Percentiles rank a stretch among this genome's conserved stretches.
Conservation (phyloP, 2,329 filamentous ascomycete genomes). For the Nigrograna mackinnonii region DNA sequence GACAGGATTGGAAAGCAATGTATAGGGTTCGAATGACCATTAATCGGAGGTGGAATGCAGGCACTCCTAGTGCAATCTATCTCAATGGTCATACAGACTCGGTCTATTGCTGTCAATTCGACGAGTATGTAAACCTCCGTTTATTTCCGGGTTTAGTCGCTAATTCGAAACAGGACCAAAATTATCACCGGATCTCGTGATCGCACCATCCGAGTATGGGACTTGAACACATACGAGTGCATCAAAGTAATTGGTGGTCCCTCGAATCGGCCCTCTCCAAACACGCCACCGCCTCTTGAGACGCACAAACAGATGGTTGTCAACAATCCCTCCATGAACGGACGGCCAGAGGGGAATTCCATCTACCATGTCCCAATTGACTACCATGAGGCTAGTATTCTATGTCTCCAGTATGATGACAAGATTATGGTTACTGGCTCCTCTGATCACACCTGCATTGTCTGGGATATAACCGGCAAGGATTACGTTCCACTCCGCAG, state of each 20-base stretch:
- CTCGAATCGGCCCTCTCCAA: slow-evolving; percentile 59
- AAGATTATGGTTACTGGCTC: slow-evolving; percentile 93
- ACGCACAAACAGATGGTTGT: slow-evolving; percentile 48
- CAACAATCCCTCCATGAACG: slow-evolving; percentile 50
- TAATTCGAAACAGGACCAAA: slow-evolving; percentile 65
- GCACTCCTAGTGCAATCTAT: slow-evolving; percentile 80
- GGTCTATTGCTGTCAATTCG: slow-evolving; percentile 97
- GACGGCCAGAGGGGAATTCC: slow-evolving; percentile 48
- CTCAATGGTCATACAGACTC: slow-evolving; percentile 93
- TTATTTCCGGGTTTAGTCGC: slow-evolving; percentile 1
- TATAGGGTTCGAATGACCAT: slow-evolving; percentile 78
- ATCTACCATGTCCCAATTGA: slow-evolving; percentile 51
- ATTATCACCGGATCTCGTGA: slow-evolving; percentile 97
- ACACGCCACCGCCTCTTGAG: slow-evolving; percentile 47
- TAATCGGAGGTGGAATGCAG: slow-evolving; percentile 77
- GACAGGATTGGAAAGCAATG: slow-evolving; percentile 83
- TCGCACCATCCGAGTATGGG: slow-evolving; percentile 94
- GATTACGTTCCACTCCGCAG: slow-evolving; percentile 68
- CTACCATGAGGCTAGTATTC: slow-evolving; percentile 88
- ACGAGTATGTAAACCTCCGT: slow-evolving; percentile 69
- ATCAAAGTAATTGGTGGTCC: slow-evolving; percentile 82
- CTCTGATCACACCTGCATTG: slow-evolving; percentile 87
- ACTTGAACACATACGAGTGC: slow-evolving; percentile 86
- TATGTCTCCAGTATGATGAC: slow-evolving; percentile 94
- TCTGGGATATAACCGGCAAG: slow-evolving; percentile 84